phyloP scores from a whole-genome alignment of 2,329 filamentous ascomycete species.

The Shiraia bambusicola region DNA sequence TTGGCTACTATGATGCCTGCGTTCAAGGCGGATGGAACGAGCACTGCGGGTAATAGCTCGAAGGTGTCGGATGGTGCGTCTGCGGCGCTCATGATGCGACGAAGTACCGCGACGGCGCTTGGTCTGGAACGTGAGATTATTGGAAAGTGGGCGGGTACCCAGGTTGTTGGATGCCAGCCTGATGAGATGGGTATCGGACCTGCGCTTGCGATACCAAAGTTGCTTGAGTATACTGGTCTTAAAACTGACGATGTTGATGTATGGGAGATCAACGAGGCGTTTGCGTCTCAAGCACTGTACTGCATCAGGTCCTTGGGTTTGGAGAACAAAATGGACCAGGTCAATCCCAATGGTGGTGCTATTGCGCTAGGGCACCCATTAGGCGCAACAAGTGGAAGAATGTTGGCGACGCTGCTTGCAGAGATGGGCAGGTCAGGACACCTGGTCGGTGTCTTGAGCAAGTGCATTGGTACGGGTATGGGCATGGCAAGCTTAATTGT shows the following conservation, averaged over 20 bases:
- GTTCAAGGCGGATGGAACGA: slow-evolving; percentile 72
- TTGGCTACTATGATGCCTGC: slow-evolving; percentile 82
- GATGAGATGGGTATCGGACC: slow-evolving; percentile 96
- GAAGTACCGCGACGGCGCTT: slow-evolving; percentile 73
- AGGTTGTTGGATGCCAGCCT: slow-evolving; percentile 75
- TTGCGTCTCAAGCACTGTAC: slow-evolving; percentile 66
- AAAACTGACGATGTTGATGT: slow-evolving; percentile 69
- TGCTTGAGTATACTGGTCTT: slow-evolving; percentile 70
- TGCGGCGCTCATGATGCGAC: slow-evolving; percentile 78
- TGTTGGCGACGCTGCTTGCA: slow-evolving; percentile 73
- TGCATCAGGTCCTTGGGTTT: slow-evolving; percentile 71
- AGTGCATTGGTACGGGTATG: slow-evolving; percentile 68
- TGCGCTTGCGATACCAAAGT: slow-evolving; percentile 78
- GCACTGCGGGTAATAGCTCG: slow-evolving; percentile 81
- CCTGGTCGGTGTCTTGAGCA: slow-evolving; percentile 81
- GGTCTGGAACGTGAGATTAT: slow-evolving; percentile 71
- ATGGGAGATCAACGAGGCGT: slow-evolving; percentile 93
- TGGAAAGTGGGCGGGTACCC: slow-evolving; percentile 77
- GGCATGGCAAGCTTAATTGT: slow-evolving; percentile 56
- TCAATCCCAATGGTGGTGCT: slow-evolving; percentile 91
- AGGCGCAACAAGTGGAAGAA: slow-evolving; percentile 81
- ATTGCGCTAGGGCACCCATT: slow-evolving; percentile 93
- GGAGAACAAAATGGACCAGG: slow-evolving; percentile 66
- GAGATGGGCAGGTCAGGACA: slow-evolving; percentile 67
- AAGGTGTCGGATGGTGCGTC: slow-evolving; percentile 90